Evolutionary conservation across 2,329 filamentous ascomycete genomes (phyloP).

Genomic region (Simplicillium sp.): DNA sequence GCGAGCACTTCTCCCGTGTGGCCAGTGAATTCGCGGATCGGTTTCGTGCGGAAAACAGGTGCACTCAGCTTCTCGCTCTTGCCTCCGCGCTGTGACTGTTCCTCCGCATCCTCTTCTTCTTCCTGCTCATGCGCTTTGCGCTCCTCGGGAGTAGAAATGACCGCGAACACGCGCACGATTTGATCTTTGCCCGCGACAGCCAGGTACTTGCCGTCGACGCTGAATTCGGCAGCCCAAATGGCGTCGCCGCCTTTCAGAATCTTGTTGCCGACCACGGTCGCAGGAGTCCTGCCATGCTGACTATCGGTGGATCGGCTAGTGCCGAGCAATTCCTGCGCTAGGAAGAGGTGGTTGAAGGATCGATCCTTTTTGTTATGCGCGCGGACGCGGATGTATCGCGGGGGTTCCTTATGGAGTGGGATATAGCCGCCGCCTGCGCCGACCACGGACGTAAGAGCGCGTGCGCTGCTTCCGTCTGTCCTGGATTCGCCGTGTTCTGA

Average conservation of each 20-base stretch:
- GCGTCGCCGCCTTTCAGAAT: conserved; percentile 48
- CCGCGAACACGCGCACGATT: conserved; percentile 78
- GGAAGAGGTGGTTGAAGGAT: conserved; percentile 80
- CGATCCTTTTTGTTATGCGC: conserved; percentile 70
- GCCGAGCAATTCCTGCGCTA: conserved; percentile 82
- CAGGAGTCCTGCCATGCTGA: conserved; percentile 17
- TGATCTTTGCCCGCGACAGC: conserved; percentile 88
- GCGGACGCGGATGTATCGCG: conserved; percentile 81
- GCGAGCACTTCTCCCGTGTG: conserved; percentile 83
- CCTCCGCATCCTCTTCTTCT: conserved; percentile 32
- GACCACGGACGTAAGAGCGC: conserved; percentile 70
- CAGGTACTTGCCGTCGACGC: conserved; percentile 80
- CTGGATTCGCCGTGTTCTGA: conserved; percentile 61
- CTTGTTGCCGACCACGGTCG: conserved; percentile 29
- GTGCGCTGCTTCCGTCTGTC: conserved; percentile 72
- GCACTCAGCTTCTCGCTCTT: conserved; percentile 63
- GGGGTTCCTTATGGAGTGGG: conserved; percentile 79
- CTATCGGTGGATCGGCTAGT: conserved; percentile 29
- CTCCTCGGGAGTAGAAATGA: conserved; percentile 75
- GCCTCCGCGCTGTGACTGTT: conserved; percentile 18
- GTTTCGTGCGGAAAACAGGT: conserved; percentile 77
- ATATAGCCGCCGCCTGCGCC: conserved; percentile 63
- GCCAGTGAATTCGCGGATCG: conserved; percentile 69
- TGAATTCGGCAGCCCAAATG: conserved; percentile 90
- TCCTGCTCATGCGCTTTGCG: conserved; percentile 64